phyloP scores from a whole-genome alignment of 805 yeast species.

The Komagataella kurtzmanii region DNA sequence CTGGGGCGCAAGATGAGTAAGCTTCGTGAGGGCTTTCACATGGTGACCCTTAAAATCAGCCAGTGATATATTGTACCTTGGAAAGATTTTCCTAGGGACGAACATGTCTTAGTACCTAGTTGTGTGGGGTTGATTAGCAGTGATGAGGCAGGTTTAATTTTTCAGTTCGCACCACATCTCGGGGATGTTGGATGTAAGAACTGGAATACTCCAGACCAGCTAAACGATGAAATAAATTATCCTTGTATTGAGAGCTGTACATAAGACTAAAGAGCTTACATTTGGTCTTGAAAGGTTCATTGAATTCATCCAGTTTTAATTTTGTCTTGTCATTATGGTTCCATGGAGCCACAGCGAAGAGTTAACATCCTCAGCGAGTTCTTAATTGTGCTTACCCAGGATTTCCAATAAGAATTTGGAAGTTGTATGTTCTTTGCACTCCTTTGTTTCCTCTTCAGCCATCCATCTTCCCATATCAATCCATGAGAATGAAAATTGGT shows the following conservation, averaged over 20 bases:
- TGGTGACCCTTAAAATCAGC: slow-evolving; percentile 91
- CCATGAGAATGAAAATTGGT: slow-evolving; percentile 27
- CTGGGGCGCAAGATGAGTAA: slow-evolving; percentile 62
- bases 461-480: slow-evolving; percentile 14
- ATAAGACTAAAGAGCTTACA: no score
- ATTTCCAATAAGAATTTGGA: background rate
- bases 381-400: background rate
- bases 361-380: background rate
- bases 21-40: slow-evolving; percentile 54
- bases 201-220: background rate
- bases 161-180: background rate
- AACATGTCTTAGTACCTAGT: slow-evolving; percentile 18
- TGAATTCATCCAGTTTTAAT: background rate
- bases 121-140: background rate
- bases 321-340: background rate
- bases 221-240: background rate
- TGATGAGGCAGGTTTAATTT: background rate
- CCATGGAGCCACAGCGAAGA: background rate
- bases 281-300: background rate
- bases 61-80: slow-evolving; percentile 52
- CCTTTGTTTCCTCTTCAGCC: slow-evolving; percentile 4
- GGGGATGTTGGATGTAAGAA: background rate
- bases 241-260: background rate
- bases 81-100: slow-evolving; percentile 61
- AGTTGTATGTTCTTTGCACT: slow-evolving; percentile 5